phyloP scores from a whole-genome alignment of 495 filamentous ascomycete species.

The Penicillium roqueforti region DNA sequence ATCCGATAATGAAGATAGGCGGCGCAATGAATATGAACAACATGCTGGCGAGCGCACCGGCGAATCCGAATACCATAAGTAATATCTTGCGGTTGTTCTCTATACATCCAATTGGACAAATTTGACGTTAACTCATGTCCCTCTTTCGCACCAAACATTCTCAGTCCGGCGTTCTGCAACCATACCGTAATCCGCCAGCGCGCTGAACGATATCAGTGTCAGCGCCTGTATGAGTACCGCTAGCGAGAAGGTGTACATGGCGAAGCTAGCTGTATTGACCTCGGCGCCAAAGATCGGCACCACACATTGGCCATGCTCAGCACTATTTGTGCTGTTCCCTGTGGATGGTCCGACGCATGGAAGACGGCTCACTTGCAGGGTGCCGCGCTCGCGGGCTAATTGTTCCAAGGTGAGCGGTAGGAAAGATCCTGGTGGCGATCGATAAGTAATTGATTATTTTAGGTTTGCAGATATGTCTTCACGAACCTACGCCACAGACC shows the following conservation, averaged over 20 bases:
- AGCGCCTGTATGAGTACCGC: constrained; percentile 52
- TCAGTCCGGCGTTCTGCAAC: neutral
- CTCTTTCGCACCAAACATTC: neutral
- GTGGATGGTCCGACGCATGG: constrained; percentile 31
- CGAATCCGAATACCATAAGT: constrained; percentile 71
- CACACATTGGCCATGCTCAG: constrained; percentile 39
- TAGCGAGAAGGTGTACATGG: constrained; percentile 53
- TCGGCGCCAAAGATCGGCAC: constrained; percentile 41
- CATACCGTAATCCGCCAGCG: constrained; percentile 52
- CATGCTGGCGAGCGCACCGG: constrained; percentile 77
- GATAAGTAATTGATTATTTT: constrained; percentile 4
- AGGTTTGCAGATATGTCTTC: neutral
- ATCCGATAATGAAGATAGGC: constrained; percentile 66
- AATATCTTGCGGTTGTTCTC: constrained; percentile 61
- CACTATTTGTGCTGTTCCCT: constrained; percentile 13
- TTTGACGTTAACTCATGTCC: constrained; percentile 3
- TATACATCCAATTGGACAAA: constrained; percentile 8
- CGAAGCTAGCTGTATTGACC: constrained; percentile 51
- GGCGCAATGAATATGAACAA: constrained; percentile 72
- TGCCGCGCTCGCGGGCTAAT: constrained; percentile 76
- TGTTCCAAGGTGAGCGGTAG: constrained; percentile 87
- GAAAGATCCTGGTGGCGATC: constrained; percentile 76
- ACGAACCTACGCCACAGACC: constrained; percentile 66
- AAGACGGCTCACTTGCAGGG: constrained; percentile 52
- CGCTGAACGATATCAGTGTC: constrained; percentile 50